Evolutionary conservation across 371 early-diverging fungal species (phyloP), one percentile per base, ranked within the genome.

Genomic region (Mortierella polycephala): DNA sequence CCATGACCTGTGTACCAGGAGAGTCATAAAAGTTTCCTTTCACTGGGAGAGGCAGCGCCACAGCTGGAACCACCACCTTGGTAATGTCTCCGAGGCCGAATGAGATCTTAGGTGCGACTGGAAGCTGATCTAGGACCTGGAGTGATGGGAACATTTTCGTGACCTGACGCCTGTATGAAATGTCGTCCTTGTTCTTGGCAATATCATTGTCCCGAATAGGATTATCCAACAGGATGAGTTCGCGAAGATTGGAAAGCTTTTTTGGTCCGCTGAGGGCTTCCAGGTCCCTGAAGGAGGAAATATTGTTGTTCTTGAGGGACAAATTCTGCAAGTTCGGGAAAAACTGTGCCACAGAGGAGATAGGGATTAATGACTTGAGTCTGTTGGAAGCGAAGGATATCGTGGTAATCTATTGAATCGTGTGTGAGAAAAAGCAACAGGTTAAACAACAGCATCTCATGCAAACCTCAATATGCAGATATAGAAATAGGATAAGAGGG

Each of bases 141-240:
- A 70, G 41, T 5, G 71, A 59, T 0, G 71, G 71, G 41, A 70
- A 70, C 40, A 64, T 30, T 30, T 64, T 63, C 1, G 64, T 64
- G 60, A 70, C 45, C 23, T 62, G 37, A 13, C 69, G 63, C 41
- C 71, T 45, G 54, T 70, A 70, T 9, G 63, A 49, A 8, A 70
- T 44, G 23, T 70, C 71, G n/a, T 70, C 71, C 46, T 70, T 70
- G 23, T 62, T 55, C 41, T 68, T 68, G 12, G 56, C 55, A 41
- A 68, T 57, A 18, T 58, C 59, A 3, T 9, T 21, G 21, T 64
- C 71, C 7, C 71, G 64, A 2, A 70, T 0, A 23, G 71, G 71
- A 30, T 70, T 70, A n/a, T 64, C 71, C 54, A 64, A n/a, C 9
- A 70, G 57, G 20, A 70, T 70, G 40, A 70, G 59, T 42, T 70